Percentiles rank a stretch among this genome's conserved stretches.
phyloP scores from a whole-genome alignment of 371 early-diverging fungal species.

The Phascolomyces articulosus region DNA sequence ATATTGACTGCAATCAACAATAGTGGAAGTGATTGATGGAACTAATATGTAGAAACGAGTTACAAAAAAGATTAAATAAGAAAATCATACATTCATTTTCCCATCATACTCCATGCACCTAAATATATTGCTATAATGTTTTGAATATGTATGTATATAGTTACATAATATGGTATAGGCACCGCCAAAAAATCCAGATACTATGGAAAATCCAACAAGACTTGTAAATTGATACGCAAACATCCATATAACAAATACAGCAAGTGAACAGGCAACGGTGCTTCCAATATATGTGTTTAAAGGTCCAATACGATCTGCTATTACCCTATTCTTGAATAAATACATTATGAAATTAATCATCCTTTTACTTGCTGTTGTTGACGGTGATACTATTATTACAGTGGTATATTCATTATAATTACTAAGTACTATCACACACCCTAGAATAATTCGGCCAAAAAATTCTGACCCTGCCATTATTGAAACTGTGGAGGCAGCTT shows the following conservation, averaged over 20 bases:
- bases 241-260: background rate
- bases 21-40: background rate
- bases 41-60: background rate
- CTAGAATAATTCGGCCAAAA: background rate
- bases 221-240: background rate
- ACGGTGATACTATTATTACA: too few species aligned
- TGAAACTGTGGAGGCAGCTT: background rate
- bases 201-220: background rate
- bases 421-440: background rate
- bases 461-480: background rate
- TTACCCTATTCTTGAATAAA: background rate
- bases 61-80: background rate
- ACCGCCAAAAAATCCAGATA: background rate
- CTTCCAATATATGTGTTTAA: background rate
- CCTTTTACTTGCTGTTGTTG: too few species aligned
- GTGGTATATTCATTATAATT: too few species aligned
- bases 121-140: background rate
- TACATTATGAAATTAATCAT: too few species aligned
- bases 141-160: too few species aligned
- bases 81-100: background rate
- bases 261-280: background rate
- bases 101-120: background rate
- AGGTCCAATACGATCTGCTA: background rate
- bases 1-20: background rate
- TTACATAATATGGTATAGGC: background rate